Base-by-base conservation (phyloP, 2,329 filamentous ascomycete species). In the Dryadomyces quercus-mongolicae region DNA sequence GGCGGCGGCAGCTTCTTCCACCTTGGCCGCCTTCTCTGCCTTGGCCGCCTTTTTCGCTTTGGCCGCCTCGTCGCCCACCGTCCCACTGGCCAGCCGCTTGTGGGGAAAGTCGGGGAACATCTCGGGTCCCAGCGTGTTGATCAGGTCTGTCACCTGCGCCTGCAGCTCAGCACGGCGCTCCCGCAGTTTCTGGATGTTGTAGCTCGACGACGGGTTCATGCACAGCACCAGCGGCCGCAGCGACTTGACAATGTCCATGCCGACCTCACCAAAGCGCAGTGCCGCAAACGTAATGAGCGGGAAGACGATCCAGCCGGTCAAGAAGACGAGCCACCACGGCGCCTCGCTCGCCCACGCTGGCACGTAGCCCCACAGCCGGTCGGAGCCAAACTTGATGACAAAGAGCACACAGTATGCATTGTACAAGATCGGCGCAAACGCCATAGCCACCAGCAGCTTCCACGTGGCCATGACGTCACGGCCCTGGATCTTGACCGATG, bases 201-300 rank as follows among this genome's bases (percentile, higher is more conserved):
- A 95, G 66, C 83, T 85, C 1, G 88, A 92, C 5, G 83, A 82
- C 1, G 93, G 93, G 62, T 86, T 86, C 63, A 97, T 77, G 60
- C 88, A 93, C 38, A 96, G 76, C 48, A 95, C 74, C 10, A 98
- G 79, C 6, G 93, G 93, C 10, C 89, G 82, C 16, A 98, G 78
- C 0, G 92, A 97, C 70, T 97, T 98, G 72, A 93, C 74, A 54
- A 98, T 96, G 65, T 98, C 93, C 90, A 98, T 96, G 52, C 92
- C 93, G n/a, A 95, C 85, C 71, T 98, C 93, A 49, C 93, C 93
- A 60, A 97, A 95, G 12, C 93, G 85, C 52, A 98, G 82, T 7
- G 93, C 89, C 5, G 90, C 91, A 67, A 95, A 96, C 0, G 91
- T 96, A 62, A 96, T 86, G 22, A 83, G 79, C 6, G 91, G 86